Evolutionary conservation across 2,329 filamentous ascomycete species (phyloP), one percentile per base, ranked within the genome.

Genomic region (Alternaria hordeiaustralica): DNA sequence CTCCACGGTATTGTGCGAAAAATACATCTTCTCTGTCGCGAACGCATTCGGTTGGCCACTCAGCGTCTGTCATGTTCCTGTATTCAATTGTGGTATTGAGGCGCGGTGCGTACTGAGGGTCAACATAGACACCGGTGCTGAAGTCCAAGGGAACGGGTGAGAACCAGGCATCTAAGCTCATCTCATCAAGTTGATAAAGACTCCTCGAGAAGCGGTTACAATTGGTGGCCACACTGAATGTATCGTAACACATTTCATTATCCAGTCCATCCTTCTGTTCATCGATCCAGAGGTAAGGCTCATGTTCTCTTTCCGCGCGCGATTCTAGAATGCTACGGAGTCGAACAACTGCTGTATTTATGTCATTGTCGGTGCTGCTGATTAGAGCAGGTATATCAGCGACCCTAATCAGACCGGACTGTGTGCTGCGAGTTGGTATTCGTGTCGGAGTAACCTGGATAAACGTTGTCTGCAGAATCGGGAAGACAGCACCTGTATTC

Each of bases 311-410:
- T 33, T 55, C 51, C 21, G 6, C 25, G 12, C 4, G 13, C 30
- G 33, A 44, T 44, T 55, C 33, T 4, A 55, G 53, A n/a, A 55
- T 55, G 53, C 15, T 55, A 20, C 53, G 53, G 23, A 55, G 53
- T 20, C 11, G 53, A 20, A 55, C 5, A 43, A 55, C 33, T 25
- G 26, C 11, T n/a, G 50, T 20, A 3, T 25, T 54, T 13, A 18
- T 25, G 8, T 21, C 10, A 10, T 13, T 10, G 5, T 10, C 8
- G 21, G 4, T n/a, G 23, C n/a, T 18, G 13, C 23, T 55, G 51
- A 55, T 55, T 13, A 44, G 13, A 44, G 20, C 23, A 55, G 49
- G 20, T 30, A 53, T 3, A 53, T 53, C 49, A 12, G 28, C 20
- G 15, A 53, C 49, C 8, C 18, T 5, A 15, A n/a, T 9, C 2